Evolutionary conservation across 495 filamentous ascomycete species (phyloP), one percentile per base, ranked within the genome.

Genomic region (Penicillium salamii): DNA sequence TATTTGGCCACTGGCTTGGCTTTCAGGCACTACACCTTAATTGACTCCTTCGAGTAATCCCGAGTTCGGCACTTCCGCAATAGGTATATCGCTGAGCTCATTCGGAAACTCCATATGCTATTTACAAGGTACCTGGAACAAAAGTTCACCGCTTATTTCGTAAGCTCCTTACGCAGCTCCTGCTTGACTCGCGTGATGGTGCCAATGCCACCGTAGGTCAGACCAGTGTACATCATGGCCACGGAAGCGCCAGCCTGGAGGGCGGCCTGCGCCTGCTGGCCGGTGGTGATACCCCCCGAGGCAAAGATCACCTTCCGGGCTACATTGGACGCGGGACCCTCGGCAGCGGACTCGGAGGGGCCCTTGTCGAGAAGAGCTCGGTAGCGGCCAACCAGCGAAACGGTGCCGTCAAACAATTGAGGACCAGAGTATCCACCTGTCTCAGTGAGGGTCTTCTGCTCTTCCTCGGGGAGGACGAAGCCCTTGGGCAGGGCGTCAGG

Each of bases 361-460:
- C 57, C 55, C 41, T 73, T 54, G 55, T 96, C 90, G 5, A 97
- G 74, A 59, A 85, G 72, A 36, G 78, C 77, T 26, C 90, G 79
- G 66, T 97, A 97, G 46, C 83, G 76, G 42, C 81, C 83, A 1
- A 97, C 89, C 23, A 97, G 71, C 7, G 75, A 72, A 32, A 90
- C 65, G 2, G 88, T 96, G 49, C 81, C 77, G 31, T 86, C 81
- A 54, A 96, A 93, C 65, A 95, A 77, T 64, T 86, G 85, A 2
- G 92, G 93, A 11, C 93, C 93, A 0, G 90, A 96, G 59, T 90
- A 92, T 0, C 93, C 93, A 1, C 93, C 93, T 7, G 83, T 79
- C 72, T 98, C 91, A 18, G 72, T 71, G 40, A 96, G 55, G 0
- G 82, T 74, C 37, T 70, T 57, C 57, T 82, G 78, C 62, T 97